A percentile compares a stretch with the other conserved stretches of the same genome.
These are phyloP conservation scores for Lipomyces chichibuensis DNA, from an alignment of 805 yeast genomes.

Conservation along the genomic window DNA sequence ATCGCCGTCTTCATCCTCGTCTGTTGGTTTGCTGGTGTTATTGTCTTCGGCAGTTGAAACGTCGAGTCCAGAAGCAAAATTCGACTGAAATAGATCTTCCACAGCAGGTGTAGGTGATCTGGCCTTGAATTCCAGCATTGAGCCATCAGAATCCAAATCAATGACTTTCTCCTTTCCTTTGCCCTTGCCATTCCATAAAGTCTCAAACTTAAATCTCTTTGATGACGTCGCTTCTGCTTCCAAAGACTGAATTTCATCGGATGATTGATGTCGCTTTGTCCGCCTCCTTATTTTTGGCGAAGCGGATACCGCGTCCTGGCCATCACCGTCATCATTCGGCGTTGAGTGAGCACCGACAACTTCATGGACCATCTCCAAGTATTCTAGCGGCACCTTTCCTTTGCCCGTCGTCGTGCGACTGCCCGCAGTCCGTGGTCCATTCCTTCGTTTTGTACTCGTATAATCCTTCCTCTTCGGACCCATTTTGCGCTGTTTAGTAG, in stretches of 20 bases:
- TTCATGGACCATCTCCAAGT: constrained; percentile 32
- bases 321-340: not conserved
- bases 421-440: not conserved
- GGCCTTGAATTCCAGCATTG: constrained; percentile 4
- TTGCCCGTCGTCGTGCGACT: not conserved
- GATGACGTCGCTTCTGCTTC: not conserved
- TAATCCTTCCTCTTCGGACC: not conserved
- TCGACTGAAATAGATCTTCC: not conserved
- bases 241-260: not conserved
- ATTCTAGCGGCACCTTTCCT: constrained; percentile 20
- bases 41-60: not conserved
- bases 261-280: not conserved
- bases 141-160: constrained; percentile 16
- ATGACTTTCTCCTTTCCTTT: constrained; percentile 20
- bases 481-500: not conserved
- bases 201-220: not conserved
- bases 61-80: not conserved
- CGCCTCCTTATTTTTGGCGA: not conserved
- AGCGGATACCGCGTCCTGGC: constrained; percentile 1
- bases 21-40: not conserved
- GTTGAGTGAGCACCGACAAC: constrained; percentile 9
- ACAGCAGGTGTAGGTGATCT: not conserved
- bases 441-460: not conserved
- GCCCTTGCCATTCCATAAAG: constrained; percentile 9
- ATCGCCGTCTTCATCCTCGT: not conserved